Conservation (phyloP, 208 protist genomes). For the Herpetomonas samuelpessoai region DNA sequence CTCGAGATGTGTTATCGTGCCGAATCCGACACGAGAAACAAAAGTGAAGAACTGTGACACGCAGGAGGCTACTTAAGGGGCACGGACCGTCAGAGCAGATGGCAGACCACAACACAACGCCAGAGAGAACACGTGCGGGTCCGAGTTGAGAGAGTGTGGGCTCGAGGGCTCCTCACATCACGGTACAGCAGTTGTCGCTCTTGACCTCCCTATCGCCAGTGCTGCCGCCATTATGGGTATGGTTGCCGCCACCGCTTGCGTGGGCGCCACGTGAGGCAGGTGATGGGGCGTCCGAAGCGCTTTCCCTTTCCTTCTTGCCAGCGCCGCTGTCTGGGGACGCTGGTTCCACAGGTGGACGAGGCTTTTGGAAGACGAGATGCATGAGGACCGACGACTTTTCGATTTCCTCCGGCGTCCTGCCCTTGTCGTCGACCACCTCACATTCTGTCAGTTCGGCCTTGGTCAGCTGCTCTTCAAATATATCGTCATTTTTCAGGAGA, state of each 20-base stretch:
- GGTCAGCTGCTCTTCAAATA: constrained; percentile 33
- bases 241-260: background rate
- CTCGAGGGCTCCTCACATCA: constrained; percentile 36
- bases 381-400: constrained; percentile 40
- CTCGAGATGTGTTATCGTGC: no score
- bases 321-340: background rate
- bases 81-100: no score
- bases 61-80: no score
- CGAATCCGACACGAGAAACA: no score
- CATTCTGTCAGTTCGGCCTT: constrained; percentile 26
- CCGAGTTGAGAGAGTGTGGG: no score
- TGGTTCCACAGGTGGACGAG: background rate
- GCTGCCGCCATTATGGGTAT: background rate
- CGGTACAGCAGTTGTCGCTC: constrained; percentile 42
- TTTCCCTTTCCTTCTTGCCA: constrained; percentile 11
- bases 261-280: no score
- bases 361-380: constrained; percentile 60
- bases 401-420: constrained; percentile 14
- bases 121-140: no score
- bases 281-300: constrained; percentile 11
- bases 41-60: no score
- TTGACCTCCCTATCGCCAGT: constrained; percentile 21
- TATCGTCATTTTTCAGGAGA: constrained; percentile 41
- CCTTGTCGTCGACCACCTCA: constrained; percentile 13
- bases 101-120: no score